phyloP scores from a whole-genome alignment of 345 rosid species.

The Lepidium sativum region DNA sequence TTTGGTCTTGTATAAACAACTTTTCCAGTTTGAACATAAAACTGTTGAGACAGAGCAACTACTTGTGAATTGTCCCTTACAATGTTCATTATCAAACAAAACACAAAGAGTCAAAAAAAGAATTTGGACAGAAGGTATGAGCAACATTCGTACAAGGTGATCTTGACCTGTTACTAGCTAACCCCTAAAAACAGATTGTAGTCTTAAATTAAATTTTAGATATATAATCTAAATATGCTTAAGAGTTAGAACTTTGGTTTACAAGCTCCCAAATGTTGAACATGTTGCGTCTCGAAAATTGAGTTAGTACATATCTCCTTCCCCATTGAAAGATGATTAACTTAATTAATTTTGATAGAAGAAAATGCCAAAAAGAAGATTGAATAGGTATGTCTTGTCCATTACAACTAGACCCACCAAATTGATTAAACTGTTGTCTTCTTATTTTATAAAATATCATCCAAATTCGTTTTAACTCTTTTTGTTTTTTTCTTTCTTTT shows the following conservation, averaged over 20 bases:
- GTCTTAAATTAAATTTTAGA: no score
- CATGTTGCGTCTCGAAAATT: not conserved
- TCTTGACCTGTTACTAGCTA: not conserved
- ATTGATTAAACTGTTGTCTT: conserved; percentile 10
- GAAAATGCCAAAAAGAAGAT: conserved; percentile 17
- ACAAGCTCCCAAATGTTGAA: not conserved
- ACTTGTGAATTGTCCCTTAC: conserved; percentile 22
- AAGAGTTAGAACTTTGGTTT: no score
- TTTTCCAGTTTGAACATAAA: conserved; percentile 22
- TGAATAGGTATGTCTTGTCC: conserved; percentile 27
- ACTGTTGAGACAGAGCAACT: conserved; percentile 24
- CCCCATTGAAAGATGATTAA: not conserved
- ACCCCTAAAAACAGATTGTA: no score
- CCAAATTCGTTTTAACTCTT: conserved; percentile 20
- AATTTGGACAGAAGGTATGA: not conserved
- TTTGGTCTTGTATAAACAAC: conserved; percentile 9
- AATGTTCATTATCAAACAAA: conserved; percentile 18
- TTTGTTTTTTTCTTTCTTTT: conserved; percentile 18
- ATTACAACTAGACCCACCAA: conserved; percentile 27
- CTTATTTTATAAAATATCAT: not conserved
- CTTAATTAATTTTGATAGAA: not conserved
- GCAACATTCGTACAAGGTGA: not conserved
- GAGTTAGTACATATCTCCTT: not conserved
- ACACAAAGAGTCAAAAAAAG: not conserved
- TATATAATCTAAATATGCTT: no score